Evolutionary conservation across 257 asterid species (phyloP), one percentile per base, ranked within the genome.

Genomic region (Solanum piurae): DNA sequence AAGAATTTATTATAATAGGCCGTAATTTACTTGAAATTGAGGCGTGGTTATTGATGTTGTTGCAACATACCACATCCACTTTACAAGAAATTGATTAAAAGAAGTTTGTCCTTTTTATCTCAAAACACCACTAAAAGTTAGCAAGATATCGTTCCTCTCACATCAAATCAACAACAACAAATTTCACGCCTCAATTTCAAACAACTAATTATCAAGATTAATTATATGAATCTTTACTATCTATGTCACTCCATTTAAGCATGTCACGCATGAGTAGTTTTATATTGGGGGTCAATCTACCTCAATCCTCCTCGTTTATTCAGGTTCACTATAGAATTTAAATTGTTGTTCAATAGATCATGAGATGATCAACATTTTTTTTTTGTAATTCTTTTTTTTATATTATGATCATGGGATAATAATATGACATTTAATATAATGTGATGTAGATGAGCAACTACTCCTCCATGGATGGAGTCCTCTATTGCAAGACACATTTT

Each of bases 391-490:
- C 8, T 42, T 12, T 44, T 37, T 21, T 42, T 42, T 13, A 44
- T 14, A 16, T 4, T 42, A 31, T 79, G 31, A 44, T 55, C 66
- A 44, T 44, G 37, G 25, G 9, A 79, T 79, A 44, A 79, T 79
- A 42, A 42, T 42, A 5, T 27, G 40, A 5, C 66, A 46, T 9
- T 44, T 79, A 40, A 9, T 49, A 29, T 38, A 37, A 64, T 49
- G 5, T 68, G 3, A 62, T 38, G 25, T 34, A 94, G 98, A 89
- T 94, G 90, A 92, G 98, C 92, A 94, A 86, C 89, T 94, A 94
- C 91, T 94, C 98, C 1, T 89, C 93, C 20, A 90, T 94, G 92
- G 96, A 92, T 29, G 96, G 95, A 71, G 92, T 90, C 37, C 85
- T 80, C 88, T 94, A 86, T 66, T 89, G 91, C 86, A 89, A 89